Evolutionary conservation across 495 filamentous ascomycete species (phyloP).

Genomic region (Penicillium pulvis): DNA sequence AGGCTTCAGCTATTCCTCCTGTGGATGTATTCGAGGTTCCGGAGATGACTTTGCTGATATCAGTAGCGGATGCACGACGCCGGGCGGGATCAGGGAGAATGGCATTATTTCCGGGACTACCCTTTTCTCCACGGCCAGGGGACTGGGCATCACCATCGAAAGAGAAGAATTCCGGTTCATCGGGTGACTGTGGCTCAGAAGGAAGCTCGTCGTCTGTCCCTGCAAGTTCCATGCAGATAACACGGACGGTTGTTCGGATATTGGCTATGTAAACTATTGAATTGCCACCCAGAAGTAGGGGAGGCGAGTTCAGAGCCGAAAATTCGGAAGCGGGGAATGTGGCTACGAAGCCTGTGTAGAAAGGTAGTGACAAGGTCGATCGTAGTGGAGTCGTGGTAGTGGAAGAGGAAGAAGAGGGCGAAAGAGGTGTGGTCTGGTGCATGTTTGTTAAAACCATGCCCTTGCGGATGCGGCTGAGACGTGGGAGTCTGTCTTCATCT

Average conservation of each 20-base stretch:
- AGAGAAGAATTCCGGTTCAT: constrained; percentile 62
- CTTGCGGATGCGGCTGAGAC: constrained; percentile 63
- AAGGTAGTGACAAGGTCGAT: constrained; percentile 37
- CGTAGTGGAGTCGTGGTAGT: constrained; percentile 28
- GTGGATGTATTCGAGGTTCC: constrained; percentile 6
- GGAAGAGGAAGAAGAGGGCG: constrained; percentile 30
- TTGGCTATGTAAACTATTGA: constrained; percentile 86
- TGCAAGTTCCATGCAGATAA: constrained; percentile 55
- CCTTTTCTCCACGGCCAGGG: constrained; percentile 19
- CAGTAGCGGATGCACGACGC: constrained; percentile 18
- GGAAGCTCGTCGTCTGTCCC: constrained; percentile 30
- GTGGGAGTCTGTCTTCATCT: constrained; percentile 25
- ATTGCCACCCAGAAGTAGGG: constrained; percentile 57
- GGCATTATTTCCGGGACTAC: background rate
- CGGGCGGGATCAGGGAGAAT: background rate
- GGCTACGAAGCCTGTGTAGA: constrained; percentile 50
- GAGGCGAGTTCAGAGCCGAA: constrained; percentile 38
- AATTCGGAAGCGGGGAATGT: constrained; percentile 47
- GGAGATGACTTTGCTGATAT: constrained; percentile 31
- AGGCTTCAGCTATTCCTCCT: constrained; percentile 23
- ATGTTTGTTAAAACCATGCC: constrained; percentile 77
- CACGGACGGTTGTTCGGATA: constrained; percentile 76
- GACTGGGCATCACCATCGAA: constrained; percentile 61
- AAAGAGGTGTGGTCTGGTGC: constrained; percentile 38
- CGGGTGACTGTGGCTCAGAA: constrained; percentile 34